phyloP scores from a whole-genome alignment of 768 basidiomycete genomes.

The Hericium alpestre region DNA sequence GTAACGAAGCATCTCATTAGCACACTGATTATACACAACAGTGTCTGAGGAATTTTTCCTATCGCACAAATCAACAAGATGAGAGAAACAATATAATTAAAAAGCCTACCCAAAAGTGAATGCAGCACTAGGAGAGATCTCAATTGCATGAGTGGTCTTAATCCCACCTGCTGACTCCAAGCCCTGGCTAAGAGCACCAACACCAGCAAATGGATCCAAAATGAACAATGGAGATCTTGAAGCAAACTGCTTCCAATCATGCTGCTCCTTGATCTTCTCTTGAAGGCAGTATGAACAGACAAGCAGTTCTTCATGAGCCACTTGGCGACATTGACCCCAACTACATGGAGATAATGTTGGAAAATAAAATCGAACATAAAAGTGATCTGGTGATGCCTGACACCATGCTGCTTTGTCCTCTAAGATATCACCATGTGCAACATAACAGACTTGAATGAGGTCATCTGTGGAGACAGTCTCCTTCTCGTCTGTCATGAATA shows the following conservation, averaged over 20 bases:
- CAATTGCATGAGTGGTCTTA: conserved; percentile 54
- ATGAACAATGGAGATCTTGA: conserved; percentile 18
- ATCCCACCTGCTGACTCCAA: conserved; percentile 42
- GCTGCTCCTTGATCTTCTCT: conserved; percentile 14
- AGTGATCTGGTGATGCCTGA: conserved; percentile 35
- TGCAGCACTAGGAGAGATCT: conserved; percentile 69
- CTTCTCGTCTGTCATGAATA: conserved; percentile 47
- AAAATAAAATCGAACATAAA: conserved; percentile 45
- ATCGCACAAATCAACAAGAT: conserved; percentile 5
- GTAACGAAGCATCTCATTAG: conserved; percentile 50
- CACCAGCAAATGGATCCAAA: conserved; percentile 35
- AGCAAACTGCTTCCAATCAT: conserved; percentile 18
- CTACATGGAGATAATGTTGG: conserved; percentile 10
- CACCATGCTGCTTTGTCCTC: conserved; percentile 11
- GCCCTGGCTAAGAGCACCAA: conserved; percentile 53
- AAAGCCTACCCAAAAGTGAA: conserved; percentile 45
- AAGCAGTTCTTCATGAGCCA: conserved; percentile 27
- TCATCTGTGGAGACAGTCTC: conserved; percentile 23
- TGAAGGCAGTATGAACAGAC: conserved; percentile 37
- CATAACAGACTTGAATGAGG: conserved; percentile 40
- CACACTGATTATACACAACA: conserved; percentile 60
- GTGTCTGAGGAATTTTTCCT: conserved; percentile 45
- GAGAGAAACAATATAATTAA: not conserved
- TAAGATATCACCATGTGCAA: conserved; percentile 27
- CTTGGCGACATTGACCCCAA: conserved; percentile 26